Conservation (phyloP, 176 grass and related monocot species). For the Carex cristatella region DNA sequence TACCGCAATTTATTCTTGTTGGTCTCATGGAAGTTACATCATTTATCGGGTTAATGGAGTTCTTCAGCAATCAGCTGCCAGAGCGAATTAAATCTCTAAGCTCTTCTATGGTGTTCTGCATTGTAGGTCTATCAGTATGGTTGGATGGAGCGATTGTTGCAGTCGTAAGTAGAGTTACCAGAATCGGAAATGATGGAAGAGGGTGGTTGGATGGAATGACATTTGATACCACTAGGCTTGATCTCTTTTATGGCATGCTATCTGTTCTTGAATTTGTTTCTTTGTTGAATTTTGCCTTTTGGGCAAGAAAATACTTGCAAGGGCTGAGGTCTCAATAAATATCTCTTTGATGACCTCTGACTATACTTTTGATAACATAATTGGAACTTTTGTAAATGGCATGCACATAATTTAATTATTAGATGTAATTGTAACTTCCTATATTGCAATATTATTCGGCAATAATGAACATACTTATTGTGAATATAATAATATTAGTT, state of each 20-base stretch:
- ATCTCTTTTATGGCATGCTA: slow-evolving; percentile 63
- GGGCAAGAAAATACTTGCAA: slow-evolving; percentile 51
- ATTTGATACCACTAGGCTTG: slow-evolving; percentile 50
- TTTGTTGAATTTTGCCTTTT: slow-evolving; percentile 66
- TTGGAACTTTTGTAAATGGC: neutral
- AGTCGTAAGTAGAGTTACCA: slow-evolving; percentile 35
- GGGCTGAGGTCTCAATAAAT: neutral
- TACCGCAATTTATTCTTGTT: slow-evolving; percentile 42
- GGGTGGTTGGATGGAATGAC: slow-evolving; percentile 65
- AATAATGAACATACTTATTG: neutral
- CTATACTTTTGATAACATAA: neutral
- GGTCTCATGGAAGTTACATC: slow-evolving; percentile 60
- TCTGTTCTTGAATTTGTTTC: slow-evolving; percentile 30
- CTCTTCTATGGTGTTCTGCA: slow-evolving; percentile 50
- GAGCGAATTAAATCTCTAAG: slow-evolving; percentile 54
- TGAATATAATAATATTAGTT: too few species aligned
- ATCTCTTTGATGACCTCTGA: slow-evolving; percentile 1
- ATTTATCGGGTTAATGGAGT: slow-evolving; percentile 55
- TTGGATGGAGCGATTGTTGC: slow-evolving; percentile 38
- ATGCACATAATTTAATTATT: neutral
- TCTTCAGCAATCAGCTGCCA: slow-evolving; percentile 61
- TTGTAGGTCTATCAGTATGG: slow-evolving; percentile 37
- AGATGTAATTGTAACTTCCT: neutral
- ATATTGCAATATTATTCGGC: neutral
- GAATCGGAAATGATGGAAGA: slow-evolving; percentile 3